Evolutionary conservation across 768 basidiomycete genomes (phyloP).

Genomic region (Serpula lacrymans): DNA sequence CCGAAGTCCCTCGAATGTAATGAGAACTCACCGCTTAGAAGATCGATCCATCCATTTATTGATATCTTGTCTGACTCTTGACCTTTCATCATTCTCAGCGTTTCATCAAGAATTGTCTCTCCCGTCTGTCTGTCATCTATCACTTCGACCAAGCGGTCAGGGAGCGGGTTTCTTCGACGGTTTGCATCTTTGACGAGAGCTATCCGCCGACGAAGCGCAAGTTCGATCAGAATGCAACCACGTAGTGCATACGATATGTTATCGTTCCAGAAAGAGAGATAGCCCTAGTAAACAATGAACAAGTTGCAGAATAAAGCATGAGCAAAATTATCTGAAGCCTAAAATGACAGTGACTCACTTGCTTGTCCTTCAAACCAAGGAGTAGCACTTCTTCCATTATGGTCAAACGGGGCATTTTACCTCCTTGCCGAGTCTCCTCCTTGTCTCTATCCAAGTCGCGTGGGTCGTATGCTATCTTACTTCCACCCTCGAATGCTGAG

Average conservation of each 20-base stretch:
- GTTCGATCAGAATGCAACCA: slow-evolving; percentile 97
- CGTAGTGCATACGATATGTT: slow-evolving; percentile 98
- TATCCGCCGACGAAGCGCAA: slow-evolving; percentile 92
- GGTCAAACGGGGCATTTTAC: slow-evolving; percentile 80
- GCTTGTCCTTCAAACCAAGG: slow-evolving; percentile 94
- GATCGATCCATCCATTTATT: slow-evolving; percentile 92
- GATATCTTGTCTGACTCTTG: slow-evolving; percentile 54
- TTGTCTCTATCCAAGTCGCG: slow-evolving; percentile 76
- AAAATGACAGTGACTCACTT: slow-evolving; percentile 48
- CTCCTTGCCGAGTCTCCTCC: slow-evolving; percentile 61
- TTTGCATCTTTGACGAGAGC: slow-evolving; percentile 82
- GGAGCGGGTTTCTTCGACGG: slow-evolving; percentile 66
- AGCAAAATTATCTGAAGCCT: too few species aligned
- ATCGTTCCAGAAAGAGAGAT: slow-evolving; percentile 99
- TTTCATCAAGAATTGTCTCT: slow-evolving; percentile 94
- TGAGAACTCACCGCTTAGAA: slow-evolving; percentile 76
- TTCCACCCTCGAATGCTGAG: slow-evolving; percentile 81
- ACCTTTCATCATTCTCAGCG: slow-evolving; percentile 91
- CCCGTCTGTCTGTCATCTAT: slow-evolving; percentile 91
- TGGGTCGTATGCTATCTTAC: slow-evolving; percentile 91
- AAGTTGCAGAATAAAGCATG: slow-evolving; percentile 8
- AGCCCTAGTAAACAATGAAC: slow-evolving; percentile 50
- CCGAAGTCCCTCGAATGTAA: neutral
- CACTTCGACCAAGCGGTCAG: slow-evolving; percentile 87
- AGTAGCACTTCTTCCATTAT: slow-evolving; percentile 97